Conservation (phyloP, 495 filamentous ascomycete species). For the Thermothielavioides terrestris region DNA sequence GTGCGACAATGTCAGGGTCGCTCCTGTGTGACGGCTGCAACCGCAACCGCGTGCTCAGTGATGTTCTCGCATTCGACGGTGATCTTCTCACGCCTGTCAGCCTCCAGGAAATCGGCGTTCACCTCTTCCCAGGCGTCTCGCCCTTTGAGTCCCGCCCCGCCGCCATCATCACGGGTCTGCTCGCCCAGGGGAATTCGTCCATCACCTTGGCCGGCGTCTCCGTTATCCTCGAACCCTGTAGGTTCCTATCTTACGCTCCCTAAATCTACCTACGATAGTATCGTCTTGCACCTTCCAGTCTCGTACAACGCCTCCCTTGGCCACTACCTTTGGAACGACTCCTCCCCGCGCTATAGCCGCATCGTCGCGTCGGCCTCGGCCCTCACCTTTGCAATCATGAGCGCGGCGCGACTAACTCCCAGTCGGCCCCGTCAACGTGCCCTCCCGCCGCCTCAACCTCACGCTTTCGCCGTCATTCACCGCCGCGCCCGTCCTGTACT, state of each 20-base stretch:
- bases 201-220: neutral
- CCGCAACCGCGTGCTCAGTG: neutral
- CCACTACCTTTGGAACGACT: conserved; percentile 5
- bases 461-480: neutral
- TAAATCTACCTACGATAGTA: neutral
- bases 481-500: neutral
- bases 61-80: neutral
- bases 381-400: conserved; percentile 1
- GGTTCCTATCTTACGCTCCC: conserved; percentile 1
- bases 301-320: neutral
- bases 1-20: neutral
- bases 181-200: neutral
- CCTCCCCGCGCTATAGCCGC: neutral
- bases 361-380: neutral
- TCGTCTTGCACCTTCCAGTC: conserved; percentile 4
- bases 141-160: neutral
- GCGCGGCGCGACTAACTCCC: neutral
- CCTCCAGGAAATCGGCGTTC: neutral
- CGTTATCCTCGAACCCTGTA: neutral
- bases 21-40: conserved; percentile 4
- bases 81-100: neutral
- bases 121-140: neutral
- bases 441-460: conserved; percentile 6
- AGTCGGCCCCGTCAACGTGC: neutral
- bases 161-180: neutral